phyloP scores from a whole-genome alignment of 768 basidiomycete species.

The Trametes sanguinea region DNA sequence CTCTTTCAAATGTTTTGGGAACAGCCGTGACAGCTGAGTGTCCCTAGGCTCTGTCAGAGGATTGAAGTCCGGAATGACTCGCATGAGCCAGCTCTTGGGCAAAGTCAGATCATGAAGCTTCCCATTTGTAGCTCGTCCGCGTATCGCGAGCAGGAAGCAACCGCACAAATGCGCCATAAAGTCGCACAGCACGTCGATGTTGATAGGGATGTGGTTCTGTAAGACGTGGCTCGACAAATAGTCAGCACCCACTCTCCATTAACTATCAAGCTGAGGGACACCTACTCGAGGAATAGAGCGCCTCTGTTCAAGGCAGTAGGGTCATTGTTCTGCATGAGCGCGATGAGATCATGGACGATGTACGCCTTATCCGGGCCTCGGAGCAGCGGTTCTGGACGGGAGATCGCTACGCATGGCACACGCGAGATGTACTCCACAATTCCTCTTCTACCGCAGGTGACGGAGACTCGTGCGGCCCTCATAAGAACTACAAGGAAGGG shows the following conservation, averaged over 20 bases:
- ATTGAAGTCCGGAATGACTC: neutral
- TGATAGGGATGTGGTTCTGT: conserved; percentile 38
- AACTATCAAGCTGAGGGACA: neutral
- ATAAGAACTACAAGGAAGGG: conserved; percentile 45
- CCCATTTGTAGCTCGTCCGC: conserved; percentile 9
- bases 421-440: conserved; percentile 40
- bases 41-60: too few relatives aligned
- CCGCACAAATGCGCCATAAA: conserved; percentile 51
- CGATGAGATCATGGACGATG: conserved; percentile 22
- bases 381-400: conserved; percentile 9
- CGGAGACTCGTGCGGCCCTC: conserved; percentile 40
- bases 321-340: conserved; percentile 4
- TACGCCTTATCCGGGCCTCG: conserved; percentile 10
- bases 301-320: conserved; percentile 33
- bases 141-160: conserved; percentile 39
- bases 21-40: conserved; percentile 8
- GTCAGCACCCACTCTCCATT: too few relatives aligned
- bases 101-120: conserved; percentile 50
- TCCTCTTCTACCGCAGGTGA: conserved; percentile 39
- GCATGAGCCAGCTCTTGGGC: conserved; percentile 50
- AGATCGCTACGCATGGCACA: conserved; percentile 31
- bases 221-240: conserved; percentile 44
- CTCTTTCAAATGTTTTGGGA: conserved; percentile 9
- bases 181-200: conserved; percentile 52
- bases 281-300: conserved; percentile 36